Evolutionary conservation across 192 early-diverging fungal species (phyloP).

Genomic region (Backusella liffmaniae): DNA sequence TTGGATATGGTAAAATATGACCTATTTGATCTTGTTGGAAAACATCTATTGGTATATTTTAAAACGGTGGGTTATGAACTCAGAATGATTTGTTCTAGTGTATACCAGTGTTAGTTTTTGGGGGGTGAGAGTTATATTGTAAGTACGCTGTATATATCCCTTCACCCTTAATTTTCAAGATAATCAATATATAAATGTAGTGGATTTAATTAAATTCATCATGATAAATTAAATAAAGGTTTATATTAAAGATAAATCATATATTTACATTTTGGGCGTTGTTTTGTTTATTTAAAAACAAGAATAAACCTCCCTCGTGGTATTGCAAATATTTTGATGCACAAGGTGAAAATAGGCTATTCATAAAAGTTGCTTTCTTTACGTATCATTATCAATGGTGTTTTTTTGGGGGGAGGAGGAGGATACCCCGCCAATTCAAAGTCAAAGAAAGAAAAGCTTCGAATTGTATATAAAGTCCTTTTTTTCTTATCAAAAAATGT

Average conservation of each 20-base stretch:
- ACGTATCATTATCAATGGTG: conserved; percentile 31
- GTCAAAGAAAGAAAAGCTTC: conserved; percentile 87
- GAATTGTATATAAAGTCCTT: conserved; percentile 97
- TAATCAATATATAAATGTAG: not conserved
- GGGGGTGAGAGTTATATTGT: conserved; percentile 73
- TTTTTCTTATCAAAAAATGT: conserved; percentile 86
- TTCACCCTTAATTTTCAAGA: not conserved
- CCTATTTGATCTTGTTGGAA: conserved; percentile 93
- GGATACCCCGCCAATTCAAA: conserved; percentile 60
- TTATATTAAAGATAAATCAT: conserved; percentile 68
- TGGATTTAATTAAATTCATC: not conserved
- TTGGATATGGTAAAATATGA: conserved; percentile 55
- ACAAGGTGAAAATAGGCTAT: conserved; percentile 41
- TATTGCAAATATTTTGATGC: conserved; percentile 82
- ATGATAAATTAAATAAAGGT: conserved; percentile 31
- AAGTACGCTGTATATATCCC: conserved; percentile 51
- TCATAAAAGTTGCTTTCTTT: too few relatives aligned
- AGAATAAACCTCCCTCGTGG: conserved; percentile 58
- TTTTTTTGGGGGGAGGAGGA: conserved; percentile 37
- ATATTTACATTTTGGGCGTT: not conserved
- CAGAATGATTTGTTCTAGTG: conserved; percentile 26
- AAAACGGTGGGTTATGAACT: too few relatives aligned
- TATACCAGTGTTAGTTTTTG: conserved; percentile 60
- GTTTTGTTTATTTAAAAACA: conserved; percentile 25
- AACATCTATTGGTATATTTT: not conserved